phyloP scores from a whole-genome alignment of 805 yeast genomes.

The Yarrowia sp. region DNA sequence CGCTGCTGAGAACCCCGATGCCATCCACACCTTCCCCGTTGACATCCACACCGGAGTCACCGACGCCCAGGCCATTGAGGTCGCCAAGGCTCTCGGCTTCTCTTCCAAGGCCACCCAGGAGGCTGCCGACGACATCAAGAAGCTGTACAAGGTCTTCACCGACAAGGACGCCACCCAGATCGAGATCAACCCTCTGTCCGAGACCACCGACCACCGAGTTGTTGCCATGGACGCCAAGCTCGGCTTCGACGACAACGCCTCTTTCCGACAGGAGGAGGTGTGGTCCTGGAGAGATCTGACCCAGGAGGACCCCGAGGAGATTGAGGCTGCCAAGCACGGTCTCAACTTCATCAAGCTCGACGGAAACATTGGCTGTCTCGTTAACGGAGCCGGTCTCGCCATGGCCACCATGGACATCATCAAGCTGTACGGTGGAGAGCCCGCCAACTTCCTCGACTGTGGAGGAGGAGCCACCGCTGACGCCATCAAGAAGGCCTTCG shows the following conservation, averaged over 20 bases:
- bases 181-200: slow-evolving; percentile 97
- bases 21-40: slow-evolving; percentile 86
- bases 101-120: slow-evolving; percentile 75
- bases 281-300: slow-evolving; percentile 96
- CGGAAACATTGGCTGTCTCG: slow-evolving; percentile 98
- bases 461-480: slow-evolving; percentile 99
- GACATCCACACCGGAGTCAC: slow-evolving; percentile 82
- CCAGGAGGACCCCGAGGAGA: slow-evolving; percentile 98
- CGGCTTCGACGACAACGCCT: slow-evolving; percentile 96
- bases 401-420: slow-evolving; percentile 99
- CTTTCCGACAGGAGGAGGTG: slow-evolving; percentile 92
- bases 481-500: slow-evolving; percentile 96
- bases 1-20: slow-evolving; percentile 87
- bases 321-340: slow-evolving; percentile 86
- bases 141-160: slow-evolving; percentile 84
- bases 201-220: slow-evolving; percentile 86
- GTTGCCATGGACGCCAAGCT: slow-evolving; percentile 99
- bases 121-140: slow-evolving; percentile 86
- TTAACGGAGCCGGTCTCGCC: slow-evolving; percentile 99
- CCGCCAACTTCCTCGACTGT: slow-evolving; percentile 99
- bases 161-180: slow-evolving; percentile 98
- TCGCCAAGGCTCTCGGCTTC: slow-evolving; percentile 85
- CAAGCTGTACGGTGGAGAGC: slow-evolving; percentile 97
- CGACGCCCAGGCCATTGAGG: slow-evolving; percentile 71
- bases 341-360: slow-evolving; percentile 96